Evolutionary conservation across 2,329 filamentous ascomycete species (phyloP).

Genomic region (Aspergillus ochraceoroseus): DNA sequence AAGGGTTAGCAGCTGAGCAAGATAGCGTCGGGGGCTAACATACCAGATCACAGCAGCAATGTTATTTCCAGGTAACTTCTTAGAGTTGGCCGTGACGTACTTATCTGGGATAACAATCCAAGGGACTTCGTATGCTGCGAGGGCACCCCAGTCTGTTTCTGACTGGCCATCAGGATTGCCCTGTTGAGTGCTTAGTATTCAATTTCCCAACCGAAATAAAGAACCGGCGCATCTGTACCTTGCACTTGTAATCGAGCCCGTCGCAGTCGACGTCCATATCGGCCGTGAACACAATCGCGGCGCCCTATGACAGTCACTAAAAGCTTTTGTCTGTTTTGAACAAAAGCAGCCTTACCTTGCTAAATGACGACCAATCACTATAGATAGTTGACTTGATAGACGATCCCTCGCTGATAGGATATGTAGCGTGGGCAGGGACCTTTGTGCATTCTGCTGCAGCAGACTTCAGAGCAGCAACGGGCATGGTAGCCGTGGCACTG

Average conservation of each 20-base stretch:
- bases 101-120: constrained; percentile 32
- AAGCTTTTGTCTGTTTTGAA: too few species aligned
- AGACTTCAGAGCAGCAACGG: constrained; percentile 1
- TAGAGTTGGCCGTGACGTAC: constrained; percentile 22
- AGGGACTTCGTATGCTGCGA: constrained; percentile 32
- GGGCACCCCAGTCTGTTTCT: constrained; percentile 28
- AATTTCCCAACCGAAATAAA: too few species aligned
- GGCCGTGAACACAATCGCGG: constrained; percentile 28
- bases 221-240: constrained; percentile 10
- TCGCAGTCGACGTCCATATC: constrained; percentile 37
- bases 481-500: not conserved
- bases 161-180: constrained; percentile 28
- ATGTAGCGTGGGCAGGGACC: not conserved
- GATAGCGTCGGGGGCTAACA: not conserved
- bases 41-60: constrained; percentile 32
- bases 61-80: constrained; percentile 26
- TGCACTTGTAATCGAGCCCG: constrained; percentile 27
- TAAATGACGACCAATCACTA: constrained; percentile 26
- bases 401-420: not conserved
- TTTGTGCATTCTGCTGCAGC: not conserved
- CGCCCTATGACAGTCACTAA: constrained; percentile 27
- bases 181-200: too few species aligned
- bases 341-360: too few species aligned
- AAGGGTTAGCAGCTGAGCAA: too few species aligned
- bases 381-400: constrained; percentile 8